Evolutionary conservation across 352 stramenopile genomes (phyloP), one percentile per base, ranked within the genome.

Genomic region (Phytophthora palmivora): DNA sequence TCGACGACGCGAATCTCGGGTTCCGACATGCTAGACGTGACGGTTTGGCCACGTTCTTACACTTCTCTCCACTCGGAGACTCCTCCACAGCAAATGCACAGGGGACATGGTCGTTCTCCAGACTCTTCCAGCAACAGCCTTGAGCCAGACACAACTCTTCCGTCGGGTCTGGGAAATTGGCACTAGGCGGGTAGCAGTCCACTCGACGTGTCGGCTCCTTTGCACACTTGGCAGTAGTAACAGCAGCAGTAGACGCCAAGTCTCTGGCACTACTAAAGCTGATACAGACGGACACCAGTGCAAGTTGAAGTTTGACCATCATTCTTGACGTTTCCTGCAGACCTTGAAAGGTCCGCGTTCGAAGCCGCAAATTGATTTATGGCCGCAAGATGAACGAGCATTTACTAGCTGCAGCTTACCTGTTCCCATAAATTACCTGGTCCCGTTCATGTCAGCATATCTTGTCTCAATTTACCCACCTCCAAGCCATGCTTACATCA

Each of bases 91-190:
- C 78, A 67, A 91, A 95, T 6, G 80, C 84, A 50, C 88, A 96
- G 7, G 82, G 78, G 6, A 90, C 28, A 16, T 73, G 75, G 39
- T 57, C 58, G 26, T 87, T 88, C 24, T 85, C 65, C 10, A 93
- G 68, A 47, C 62, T 68, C 42, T 91, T 74, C 84, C 84, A 95
- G 80, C 84, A 94, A 49, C 88, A 96, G 19, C 88, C 88, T 52
- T 96, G 88, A 3, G 86, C 88, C 19, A 87, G 54, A 74, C 88
- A 96, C 16, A 83, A 48, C 48, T 96, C 88, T 39, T 93, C 84
- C 15, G 84, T 95, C 26, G 69, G 73, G 32, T 82, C 84, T 6
- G 81, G 85, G 51, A 94, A 94, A 48, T 84, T 79, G 9, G 65
- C 26, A 12, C 69, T 61, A 9, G 70, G 58, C 19, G 86, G 86